Conservation (phyloP, 805 yeast genomes). For the Saturnispora besseyi region DNA sequence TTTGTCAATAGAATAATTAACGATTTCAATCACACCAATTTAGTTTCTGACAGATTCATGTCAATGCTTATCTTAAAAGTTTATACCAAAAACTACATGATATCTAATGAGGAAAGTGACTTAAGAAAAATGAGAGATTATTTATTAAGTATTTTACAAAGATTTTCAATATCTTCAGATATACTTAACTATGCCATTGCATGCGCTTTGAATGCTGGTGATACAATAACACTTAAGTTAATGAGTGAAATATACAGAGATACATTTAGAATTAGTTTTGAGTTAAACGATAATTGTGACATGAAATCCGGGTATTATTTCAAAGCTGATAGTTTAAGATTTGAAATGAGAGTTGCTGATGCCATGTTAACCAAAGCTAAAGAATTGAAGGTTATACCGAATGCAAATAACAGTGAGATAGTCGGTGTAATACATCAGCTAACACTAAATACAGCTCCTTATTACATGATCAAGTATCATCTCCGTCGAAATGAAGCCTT, state of each 20-base stretch:
- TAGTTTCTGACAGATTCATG: constrained; percentile 7
- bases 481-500: not conserved
- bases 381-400: not conserved
- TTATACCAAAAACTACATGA: not conserved
- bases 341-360: constrained; percentile 1
- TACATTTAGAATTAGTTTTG: not conserved
- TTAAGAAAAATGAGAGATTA: not conserved
- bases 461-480: constrained; percentile 3
- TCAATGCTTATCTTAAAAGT: constrained; percentile 8
- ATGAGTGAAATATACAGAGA: not conserved
- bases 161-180: not conserved
- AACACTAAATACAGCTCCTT: not conserved
- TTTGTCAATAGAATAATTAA: constrained; percentile 6
- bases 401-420: not conserved
- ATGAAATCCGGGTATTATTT: not conserved
- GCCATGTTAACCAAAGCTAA: not conserved
- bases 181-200: not conserved
- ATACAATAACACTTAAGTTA: not conserved
- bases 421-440: not conserved
- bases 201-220: not conserved
- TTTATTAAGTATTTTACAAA: not conserved
- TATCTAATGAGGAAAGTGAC: not conserved
- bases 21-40: constrained; percentile 1
- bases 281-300: not conserved
- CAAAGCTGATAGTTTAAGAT: not conserved